Evolutionary conservation across 106 monocot species (phyloP).

Genomic region (Alisma plantagoaquatica): DNA sequence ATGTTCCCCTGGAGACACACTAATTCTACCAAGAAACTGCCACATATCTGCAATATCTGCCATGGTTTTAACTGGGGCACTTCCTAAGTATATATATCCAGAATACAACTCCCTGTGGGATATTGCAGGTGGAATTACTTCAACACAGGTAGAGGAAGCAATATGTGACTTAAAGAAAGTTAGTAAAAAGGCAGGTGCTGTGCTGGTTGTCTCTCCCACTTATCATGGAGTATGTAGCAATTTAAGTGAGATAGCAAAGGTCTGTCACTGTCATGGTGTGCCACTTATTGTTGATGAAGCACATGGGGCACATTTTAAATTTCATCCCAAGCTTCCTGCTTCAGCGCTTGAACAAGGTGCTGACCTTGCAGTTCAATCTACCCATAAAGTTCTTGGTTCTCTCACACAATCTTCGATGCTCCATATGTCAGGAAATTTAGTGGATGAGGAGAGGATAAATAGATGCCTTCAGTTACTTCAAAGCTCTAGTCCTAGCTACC

Average conservation of each 20-base stretch:
- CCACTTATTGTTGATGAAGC: constrained; percentile 84
- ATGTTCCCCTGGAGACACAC: constrained; percentile 54
- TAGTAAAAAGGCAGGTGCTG: constrained; percentile 42
- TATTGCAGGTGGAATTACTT: constrained; percentile 53
- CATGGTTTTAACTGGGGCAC: constrained; percentile 57
- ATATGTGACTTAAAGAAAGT: constrained; percentile 38
- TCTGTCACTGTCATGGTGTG: constrained; percentile 51
- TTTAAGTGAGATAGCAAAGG: constrained; percentile 27
- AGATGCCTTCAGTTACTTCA: constrained; percentile 79
- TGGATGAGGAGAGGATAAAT: constrained; percentile 43
- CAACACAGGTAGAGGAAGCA: constrained; percentile 43
- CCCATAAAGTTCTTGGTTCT: constrained; percentile 76
- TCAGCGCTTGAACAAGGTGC: constrained; percentile 71
- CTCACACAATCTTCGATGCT: constrained; percentile 92
- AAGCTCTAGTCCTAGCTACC: constrained; percentile 81
- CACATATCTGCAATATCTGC: constrained; percentile 69
- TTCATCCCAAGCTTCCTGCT: constrained; percentile 43
- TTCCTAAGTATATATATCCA: constrained; percentile 67
- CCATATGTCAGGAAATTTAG: constrained; percentile 42
- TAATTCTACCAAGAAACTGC: constrained; percentile 66
- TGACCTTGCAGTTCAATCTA: constrained; percentile 78
- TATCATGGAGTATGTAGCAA: constrained; percentile 87
- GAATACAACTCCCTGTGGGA: constrained; percentile 56
- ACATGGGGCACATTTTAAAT: constrained; percentile 81
- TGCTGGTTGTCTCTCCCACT: constrained; percentile 73